A percentile compares a stretch with the other conserved stretches of the same genome.
Evolutionary conservation across 2,329 filamentous ascomycete genomes (phyloP).

Genomic region (Ceratocystis harringtonii): DNA sequence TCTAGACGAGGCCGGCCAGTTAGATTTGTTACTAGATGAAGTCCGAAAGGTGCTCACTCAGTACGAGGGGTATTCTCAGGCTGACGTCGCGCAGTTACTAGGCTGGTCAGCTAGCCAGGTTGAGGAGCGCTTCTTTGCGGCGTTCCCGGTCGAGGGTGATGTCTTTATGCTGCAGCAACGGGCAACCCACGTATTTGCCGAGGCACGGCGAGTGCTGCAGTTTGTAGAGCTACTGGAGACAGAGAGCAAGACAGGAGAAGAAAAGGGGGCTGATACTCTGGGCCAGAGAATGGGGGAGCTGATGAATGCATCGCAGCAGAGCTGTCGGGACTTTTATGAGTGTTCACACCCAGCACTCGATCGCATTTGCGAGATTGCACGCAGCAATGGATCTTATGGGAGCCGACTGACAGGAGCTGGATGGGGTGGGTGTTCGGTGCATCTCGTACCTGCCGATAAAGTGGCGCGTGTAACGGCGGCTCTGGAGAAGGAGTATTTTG

Average conservation of each 20-base stretch:
- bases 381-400: slow-evolving; percentile 65
- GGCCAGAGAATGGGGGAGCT: slow-evolving; percentile 61
- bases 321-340: slow-evolving; percentile 75
- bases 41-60: slow-evolving; percentile 52
- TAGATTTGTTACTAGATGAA: slow-evolving; percentile 22
- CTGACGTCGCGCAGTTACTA: slow-evolving; percentile 64
- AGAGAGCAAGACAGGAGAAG: slow-evolving; percentile 19
- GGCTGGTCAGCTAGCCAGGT: slow-evolving; percentile 57
- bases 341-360: slow-evolving; percentile 92
- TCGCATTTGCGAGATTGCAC: slow-evolving; percentile 66
- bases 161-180: slow-evolving; percentile 77
- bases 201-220: slow-evolving; percentile 70
- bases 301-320: slow-evolving; percentile 79
- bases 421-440: slow-evolving; percentile 93
- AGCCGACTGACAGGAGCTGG: slow-evolving; percentile 82
- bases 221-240: slow-evolving; percentile 64
- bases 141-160: slow-evolving; percentile 78
- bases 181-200: slow-evolving; percentile 77
- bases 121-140: slow-evolving; percentile 55
- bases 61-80: slow-evolving; percentile 73
- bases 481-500: slow-evolving; percentile 70
- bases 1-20: slow-evolving; percentile 6
- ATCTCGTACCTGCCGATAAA: slow-evolving; percentile 73
- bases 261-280: neutral
- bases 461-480: slow-evolving; percentile 63